Evolutionary conservation across 2,329 filamentous ascomycete species (phyloP), one percentile per base, ranked within the genome.

Genomic region (Exophiala viscosa): DNA sequence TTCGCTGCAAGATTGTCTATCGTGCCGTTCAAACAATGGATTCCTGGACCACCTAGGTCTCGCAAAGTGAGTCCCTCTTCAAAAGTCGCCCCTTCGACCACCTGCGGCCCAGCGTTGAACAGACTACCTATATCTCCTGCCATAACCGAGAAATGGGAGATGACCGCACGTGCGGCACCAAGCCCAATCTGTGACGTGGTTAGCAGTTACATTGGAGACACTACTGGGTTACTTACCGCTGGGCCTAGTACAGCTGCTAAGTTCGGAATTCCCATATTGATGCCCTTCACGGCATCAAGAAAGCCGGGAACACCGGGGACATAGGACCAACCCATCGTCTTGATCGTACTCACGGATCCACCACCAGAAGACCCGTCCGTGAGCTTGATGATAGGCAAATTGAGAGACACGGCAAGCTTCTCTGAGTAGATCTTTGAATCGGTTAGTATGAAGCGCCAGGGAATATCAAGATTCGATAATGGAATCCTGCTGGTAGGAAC

Each of bases 61-160:
- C 74, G 74, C 39, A 83, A 77, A 3, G 72, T 76, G 2, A 85
- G 66, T 0, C 76, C 82, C 67, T 85, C 83, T 64, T 85, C 82
- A 57, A 84, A 85, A 0, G 82, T 85, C 1, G 83, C 82, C 2
- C 76, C 71, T 44, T 80, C 78, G 10, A 85, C 83, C 0, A 85
- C 81, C 54, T 79, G 78, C 0, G 82, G 82, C 0, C 83, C 83
- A 5, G 83, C 83, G 62, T 85, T 85, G 62, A 85, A 84, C 20
- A 85, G 62, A 1, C 75, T 73, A 0, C 82, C 83, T 1, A 86
- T 72, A 63, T 85, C 80, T 3, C 70, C 80, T 3, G 82, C 81
- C 82, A 85, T 85, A 23, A 85, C 82, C 0, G 77, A 81, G 62
- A 85, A 85, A 64, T 85, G 83, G 41, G 80, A 84, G 2, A 76